Conservation (phyloP, 805 yeast species). For the Candida ovalis region DNA sequence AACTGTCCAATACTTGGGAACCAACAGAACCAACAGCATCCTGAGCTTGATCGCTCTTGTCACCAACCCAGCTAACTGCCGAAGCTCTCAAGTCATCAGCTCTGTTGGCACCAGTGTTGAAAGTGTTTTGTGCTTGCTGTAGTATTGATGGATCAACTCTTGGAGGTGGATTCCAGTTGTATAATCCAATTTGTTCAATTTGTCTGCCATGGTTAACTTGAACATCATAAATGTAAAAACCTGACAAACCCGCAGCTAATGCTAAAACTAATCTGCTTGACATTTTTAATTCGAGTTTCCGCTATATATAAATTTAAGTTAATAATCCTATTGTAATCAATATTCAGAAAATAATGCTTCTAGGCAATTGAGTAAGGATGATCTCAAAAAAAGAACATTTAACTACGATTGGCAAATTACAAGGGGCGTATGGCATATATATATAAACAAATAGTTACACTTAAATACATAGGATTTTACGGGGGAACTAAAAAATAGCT, state of each 20-base stretch:
- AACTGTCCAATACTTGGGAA: slow-evolving; percentile 11
- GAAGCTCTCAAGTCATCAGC: slow-evolving; percentile 18
- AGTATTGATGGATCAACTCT: slow-evolving; percentile 11
- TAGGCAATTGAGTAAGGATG: too few species aligned
- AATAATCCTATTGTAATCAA: too few species aligned
- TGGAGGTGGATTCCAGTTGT: slow-evolving; percentile 27
- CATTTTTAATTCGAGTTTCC: slow-evolving; percentile 12
- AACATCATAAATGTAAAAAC: slow-evolving; percentile 26
- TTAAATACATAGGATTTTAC: not conserved
- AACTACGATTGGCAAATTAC: too few species aligned
- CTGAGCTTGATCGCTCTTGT: slow-evolving; percentile 16
- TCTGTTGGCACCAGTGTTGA: slow-evolving; percentile 16
- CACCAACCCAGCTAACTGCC: slow-evolving; percentile 20
- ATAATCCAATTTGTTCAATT: slow-evolving; percentile 22
- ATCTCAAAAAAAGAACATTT: too few species aligned
- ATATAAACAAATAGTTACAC: not conserved
- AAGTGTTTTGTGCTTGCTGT: slow-evolving; percentile 6
- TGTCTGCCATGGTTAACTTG: slow-evolving; percentile 24
- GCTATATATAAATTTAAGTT: not conserved
- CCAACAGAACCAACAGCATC: slow-evolving; percentile 13
- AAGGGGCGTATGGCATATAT: not conserved
- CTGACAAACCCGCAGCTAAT: slow-evolving; percentile 26
- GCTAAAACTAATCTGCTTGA: slow-evolving; percentile 19
- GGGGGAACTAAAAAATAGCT: not conserved
- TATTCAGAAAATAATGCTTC: too few species aligned